Conservation (phyloP, 495 filamentous ascomycete genomes). For the Aspergillus olivimuriae region DNA sequence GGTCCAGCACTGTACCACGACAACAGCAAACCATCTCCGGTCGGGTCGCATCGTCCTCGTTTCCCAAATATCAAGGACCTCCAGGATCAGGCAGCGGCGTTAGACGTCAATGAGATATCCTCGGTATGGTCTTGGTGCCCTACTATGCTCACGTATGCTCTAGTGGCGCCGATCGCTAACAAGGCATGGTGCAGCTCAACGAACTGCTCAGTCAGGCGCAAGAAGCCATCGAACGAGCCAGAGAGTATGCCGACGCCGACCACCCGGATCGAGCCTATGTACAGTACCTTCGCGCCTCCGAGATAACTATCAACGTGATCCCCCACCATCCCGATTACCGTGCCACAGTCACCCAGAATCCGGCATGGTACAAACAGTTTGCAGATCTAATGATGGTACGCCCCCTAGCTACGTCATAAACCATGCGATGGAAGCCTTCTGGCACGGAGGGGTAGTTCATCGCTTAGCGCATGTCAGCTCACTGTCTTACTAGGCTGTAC, state of each 20-base stretch:
- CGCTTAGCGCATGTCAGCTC: too few species aligned
- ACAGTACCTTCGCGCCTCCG: conserved; percentile 74
- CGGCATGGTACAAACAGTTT: conserved; percentile 37
- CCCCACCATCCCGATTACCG: conserved; percentile 64
- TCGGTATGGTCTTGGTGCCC: too few species aligned
- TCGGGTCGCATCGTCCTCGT: conserved; percentile 19
- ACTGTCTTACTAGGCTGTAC: conserved; percentile 24
- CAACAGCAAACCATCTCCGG: conserved; percentile 6
- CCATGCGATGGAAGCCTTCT: not conserved
- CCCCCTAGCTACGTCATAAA: not conserved
- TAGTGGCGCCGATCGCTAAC: conserved; percentile 19
- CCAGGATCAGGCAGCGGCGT: conserved; percentile 40
- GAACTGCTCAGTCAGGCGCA: conserved; percentile 29
- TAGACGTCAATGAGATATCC: conserved; percentile 35
- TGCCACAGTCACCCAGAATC: conserved; percentile 21
- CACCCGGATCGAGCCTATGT: conserved; percentile 58
- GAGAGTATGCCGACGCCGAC: conserved; percentile 38
- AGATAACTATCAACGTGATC: conserved; percentile 68
- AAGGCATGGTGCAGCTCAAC: conserved; percentile 20
- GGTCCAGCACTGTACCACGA: conserved; percentile 22
- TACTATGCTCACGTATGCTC: too few species aligned
- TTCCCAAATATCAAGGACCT: conserved; percentile 75
- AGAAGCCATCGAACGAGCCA: conserved; percentile 31
- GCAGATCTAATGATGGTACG: conserved; percentile 37
- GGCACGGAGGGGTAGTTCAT: not conserved